phyloP scores from a whole-genome alignment of 768 basidiomycete species.

The Termitomyces sp. region DNA sequence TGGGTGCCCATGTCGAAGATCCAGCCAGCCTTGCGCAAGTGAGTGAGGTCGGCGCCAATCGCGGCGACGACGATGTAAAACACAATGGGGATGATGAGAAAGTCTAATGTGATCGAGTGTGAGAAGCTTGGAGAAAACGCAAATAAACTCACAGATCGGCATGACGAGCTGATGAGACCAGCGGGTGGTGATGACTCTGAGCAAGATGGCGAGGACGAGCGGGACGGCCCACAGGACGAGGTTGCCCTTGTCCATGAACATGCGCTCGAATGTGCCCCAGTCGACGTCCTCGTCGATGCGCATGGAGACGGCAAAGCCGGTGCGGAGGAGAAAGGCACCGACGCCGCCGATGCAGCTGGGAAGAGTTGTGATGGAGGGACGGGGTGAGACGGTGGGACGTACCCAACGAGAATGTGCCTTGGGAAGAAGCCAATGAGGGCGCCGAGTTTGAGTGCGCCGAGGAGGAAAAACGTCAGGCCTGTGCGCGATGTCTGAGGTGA shows the following conservation, averaged over 20 bases:
- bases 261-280: conserved; percentile 55
- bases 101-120: conserved; percentile 40
- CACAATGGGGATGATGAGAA: conserved; percentile 68
- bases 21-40: conserved; percentile 70
- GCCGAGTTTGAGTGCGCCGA: conserved; percentile 81
- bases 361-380: background rate
- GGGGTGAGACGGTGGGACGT: background rate
- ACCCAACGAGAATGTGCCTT: conserved; percentile 94
- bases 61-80: conserved; percentile 80
- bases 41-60: conserved; percentile 50
- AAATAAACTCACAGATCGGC: conserved; percentile 60
- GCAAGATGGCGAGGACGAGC: conserved; percentile 63
- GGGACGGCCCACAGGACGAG: conserved; percentile 79
- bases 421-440: conserved; percentile 93
- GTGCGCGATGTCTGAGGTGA: background rate
- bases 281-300: conserved; percentile 75
- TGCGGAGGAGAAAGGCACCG: conserved; percentile 86
- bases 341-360: conserved; percentile 88
- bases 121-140: no score
- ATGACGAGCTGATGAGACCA: conserved; percentile 89
- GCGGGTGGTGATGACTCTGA: conserved; percentile 74
- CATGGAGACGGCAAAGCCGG: conserved; percentile 83
- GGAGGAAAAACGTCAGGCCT: conserved; percentile 80
- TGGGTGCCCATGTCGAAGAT: conserved; percentile 64
- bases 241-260: conserved; percentile 60